Base-by-base conservation (phyloP, 345 rosid genomes). In the Euphorbia tirucalli region DNA sequence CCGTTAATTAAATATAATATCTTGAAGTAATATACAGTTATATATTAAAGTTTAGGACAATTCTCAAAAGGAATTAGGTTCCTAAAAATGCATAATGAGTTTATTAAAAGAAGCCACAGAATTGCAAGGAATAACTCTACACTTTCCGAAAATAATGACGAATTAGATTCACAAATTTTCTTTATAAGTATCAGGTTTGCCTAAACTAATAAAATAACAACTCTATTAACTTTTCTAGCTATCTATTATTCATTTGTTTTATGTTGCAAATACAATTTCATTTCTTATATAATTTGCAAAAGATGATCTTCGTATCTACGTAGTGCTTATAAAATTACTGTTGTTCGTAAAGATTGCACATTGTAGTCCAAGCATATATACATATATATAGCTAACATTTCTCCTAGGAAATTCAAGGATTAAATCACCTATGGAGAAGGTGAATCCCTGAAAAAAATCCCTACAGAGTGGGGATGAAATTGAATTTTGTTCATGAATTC, bases 111-210 rank as follows among this genome's bases (percentile, higher is more conserved):
- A 55, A 21, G 30, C 3, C 32, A 32, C 9, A 16, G 7, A 41
- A 24, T 57, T 57, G 61, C 13, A 18, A 60, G 64, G 64, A 60
- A 60, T 60, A 60, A 57, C 21, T 8, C n/a, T 52, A n/a, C 24
- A 27, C 65, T 61, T 11, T 22, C 5, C 18, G 8, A 56, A n/a
- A 54, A 54, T 18, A 19, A 30, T 22, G n/a, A 41, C 44, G 65
- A 49, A 61, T 59, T n/a, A 27, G 69, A 69, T 75, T 35, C 71
- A 69, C 69, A 74, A 43, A 27, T 6, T 46, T 66, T 46, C 66
- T 16, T 8, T 22, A 22, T 14, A 41, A 24, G 18, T 24, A 59
- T 27, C 8, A 56, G 5, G 30, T 0, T 22, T 57, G 5, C 2
- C 7, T 57, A 27, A 24, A 27, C 19, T 59, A 61, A 61, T 61